These are phyloP conservation scores for Neopestalotiopsis clavispora DNA, from an alignment of 2,329 filamentous ascomycete genomes.

Conservation along the genomic window DNA sequence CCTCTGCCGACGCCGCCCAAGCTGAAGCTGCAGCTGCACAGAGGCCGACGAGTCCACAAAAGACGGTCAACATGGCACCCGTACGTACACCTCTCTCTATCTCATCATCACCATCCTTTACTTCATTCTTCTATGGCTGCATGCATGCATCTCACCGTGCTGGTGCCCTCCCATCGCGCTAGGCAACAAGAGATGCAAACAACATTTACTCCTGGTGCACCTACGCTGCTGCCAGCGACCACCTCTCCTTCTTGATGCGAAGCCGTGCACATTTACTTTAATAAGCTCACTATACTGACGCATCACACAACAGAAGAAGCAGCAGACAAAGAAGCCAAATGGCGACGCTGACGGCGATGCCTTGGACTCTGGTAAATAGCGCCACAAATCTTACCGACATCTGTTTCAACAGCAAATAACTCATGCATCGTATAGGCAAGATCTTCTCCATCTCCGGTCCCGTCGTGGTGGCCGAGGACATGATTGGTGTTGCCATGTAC, in stretches of 20 bases:
- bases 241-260: no score
- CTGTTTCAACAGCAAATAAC: conserved; percentile 20
- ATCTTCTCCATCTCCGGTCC: conserved; percentile 73
- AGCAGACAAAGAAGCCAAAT: conserved; percentile 32
- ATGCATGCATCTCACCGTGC: background rate
- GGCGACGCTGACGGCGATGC: conserved; percentile 32
- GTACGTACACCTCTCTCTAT: conserved; percentile 47
- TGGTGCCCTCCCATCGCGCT: background rate
- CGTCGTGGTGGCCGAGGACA: conserved; percentile 95
- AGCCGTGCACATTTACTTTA: background rate
- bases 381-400: background rate
- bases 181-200: background rate
- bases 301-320: conserved; percentile 14
- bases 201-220: background rate
- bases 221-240: background rate
- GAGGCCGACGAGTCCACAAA: conserved; percentile 25
- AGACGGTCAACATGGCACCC: conserved; percentile 57
- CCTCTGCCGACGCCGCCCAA: conserved; percentile 20
- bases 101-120: conserved; percentile 17
- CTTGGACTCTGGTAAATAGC: conserved; percentile 32
- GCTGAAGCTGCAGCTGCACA: conserved; percentile 26
- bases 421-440: conserved; percentile 51
- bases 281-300: background rate
- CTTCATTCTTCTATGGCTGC: conserved; percentile 15
- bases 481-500: conserved; percentile 99